Conservation (phyloP, 2,329 filamentous ascomycete species). For the Herpotrichia juniperi region DNA sequence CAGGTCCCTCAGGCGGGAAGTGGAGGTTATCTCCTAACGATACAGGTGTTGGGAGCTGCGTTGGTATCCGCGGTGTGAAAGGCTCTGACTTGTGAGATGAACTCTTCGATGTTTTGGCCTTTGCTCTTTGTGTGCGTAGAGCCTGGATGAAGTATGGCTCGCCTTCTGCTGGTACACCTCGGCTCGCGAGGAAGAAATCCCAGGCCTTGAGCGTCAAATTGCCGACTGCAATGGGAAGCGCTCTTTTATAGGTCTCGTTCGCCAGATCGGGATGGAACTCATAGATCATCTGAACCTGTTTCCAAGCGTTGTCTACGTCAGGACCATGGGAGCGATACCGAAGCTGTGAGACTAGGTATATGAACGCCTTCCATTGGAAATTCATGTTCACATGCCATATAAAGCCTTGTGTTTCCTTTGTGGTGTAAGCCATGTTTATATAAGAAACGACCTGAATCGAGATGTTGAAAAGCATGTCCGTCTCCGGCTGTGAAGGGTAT, state of each 20-base stretch:
- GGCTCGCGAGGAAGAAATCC: slow-evolving; percentile 35
- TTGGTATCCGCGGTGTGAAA: background rate
- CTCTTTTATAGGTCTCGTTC: slow-evolving; percentile 39
- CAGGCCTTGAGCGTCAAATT: slow-evolving; percentile 54
- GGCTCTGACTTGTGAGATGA: background rate
- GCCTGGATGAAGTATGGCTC: slow-evolving; percentile 32
- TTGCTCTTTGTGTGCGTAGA: slow-evolving; percentile 14
- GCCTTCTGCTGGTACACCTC: slow-evolving; percentile 9
- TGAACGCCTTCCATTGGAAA: slow-evolving; percentile 60
- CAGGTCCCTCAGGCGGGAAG: background rate
- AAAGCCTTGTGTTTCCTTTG: slow-evolving; percentile 48
- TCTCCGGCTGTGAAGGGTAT: slow-evolving; percentile 38
- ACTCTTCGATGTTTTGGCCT: background rate
- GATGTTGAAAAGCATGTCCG: slow-evolving; percentile 48
- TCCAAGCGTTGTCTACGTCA: slow-evolving; percentile 50
- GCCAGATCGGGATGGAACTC: slow-evolving; percentile 50
- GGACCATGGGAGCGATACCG: slow-evolving; percentile 26
- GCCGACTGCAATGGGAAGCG: slow-evolving; percentile 51
- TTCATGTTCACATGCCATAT: slow-evolving; percentile 55
- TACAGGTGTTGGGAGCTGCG: background rate
- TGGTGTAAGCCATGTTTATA: slow-evolving; percentile 49
- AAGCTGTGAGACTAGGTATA: slow-evolving; percentile 53
- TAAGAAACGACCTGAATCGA: slow-evolving; percentile 50
- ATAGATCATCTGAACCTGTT: slow-evolving; percentile 51
- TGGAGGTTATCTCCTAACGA: background rate